phyloP scores from a whole-genome alignment of 192 early-diverging fungal genomes.

The Rhizophagus clarus region DNA sequence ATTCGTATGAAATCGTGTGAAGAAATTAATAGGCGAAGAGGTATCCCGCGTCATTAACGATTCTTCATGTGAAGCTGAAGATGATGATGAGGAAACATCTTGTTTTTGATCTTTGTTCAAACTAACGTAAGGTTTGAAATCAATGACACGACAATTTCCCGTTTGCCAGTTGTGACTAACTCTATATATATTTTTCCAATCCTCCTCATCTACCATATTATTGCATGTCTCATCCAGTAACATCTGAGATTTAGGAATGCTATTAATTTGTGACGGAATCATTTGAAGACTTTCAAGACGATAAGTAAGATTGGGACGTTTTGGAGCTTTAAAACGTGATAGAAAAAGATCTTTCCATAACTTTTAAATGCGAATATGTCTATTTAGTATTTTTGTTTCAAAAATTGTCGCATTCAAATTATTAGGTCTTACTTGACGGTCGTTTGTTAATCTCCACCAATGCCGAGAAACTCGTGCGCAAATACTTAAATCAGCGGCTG shows the following conservation, averaged over 20 bases:
- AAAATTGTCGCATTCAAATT: not conserved
- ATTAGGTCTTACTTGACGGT: slow-evolving; percentile 39
- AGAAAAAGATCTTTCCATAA: slow-evolving; percentile 54
- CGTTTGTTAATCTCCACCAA: slow-evolving; percentile 48
- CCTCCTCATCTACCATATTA: not conserved
- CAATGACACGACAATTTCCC: slow-evolving; percentile 40
- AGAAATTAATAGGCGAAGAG: not conserved
- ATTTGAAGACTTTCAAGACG: not conserved
- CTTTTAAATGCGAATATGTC: slow-evolving; percentile 20
- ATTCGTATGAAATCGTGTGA: not conserved
- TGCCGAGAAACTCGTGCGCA: slow-evolving; percentile 38
- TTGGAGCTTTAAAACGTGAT: slow-evolving; percentile 39
- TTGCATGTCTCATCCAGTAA: not conserved
- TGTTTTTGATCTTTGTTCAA: not conserved
- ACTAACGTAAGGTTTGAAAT: slow-evolving; percentile 19
- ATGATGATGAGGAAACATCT: not conserved
- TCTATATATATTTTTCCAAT: slow-evolving; percentile 50
- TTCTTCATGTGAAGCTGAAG: not conserved
- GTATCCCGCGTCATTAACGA: not conserved
- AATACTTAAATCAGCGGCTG: slow-evolving; percentile 41
- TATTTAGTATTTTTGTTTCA: not conserved
- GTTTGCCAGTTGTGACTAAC: slow-evolving; percentile 55
- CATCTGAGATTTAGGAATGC: not conserved
- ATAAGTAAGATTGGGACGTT: slow-evolving; percentile 3
- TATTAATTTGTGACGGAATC: not conserved